Evolutionary conservation across 2,329 filamentous ascomycete species (phyloP), one percentile per base, ranked within the genome.

Genomic region (Xylariales sp.): DNA sequence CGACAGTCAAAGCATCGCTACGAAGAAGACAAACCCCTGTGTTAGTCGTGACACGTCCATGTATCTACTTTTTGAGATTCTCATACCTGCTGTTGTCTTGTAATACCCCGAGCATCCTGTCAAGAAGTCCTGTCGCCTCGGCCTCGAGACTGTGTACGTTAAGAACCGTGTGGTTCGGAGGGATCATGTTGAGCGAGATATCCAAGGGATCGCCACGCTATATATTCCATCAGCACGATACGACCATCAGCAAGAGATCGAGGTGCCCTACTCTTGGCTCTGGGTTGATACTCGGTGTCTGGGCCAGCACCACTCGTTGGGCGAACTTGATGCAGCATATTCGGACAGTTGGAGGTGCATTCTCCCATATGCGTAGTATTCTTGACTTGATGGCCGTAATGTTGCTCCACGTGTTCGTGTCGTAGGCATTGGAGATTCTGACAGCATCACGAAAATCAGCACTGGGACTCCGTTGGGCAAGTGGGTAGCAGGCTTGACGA

Each of bases 251-350:
- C 32, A 10, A 12, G 24, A 43, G 36, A 29, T 40, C 9, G 40
- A 51, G 20, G 35, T 43, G 47, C 70, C 78, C 62, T 77, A 95
- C 88, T 70, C 88, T 82, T 52, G 86, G 85, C 59, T 97, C 91
- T 42, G 80, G 73, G 51, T 87, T 86, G 44, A 84, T 69, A 34
- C 88, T 88, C n/a, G 84, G 82, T 9, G 88, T 96, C 64, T 98
- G 91, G 14, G 89, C 87, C 51, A 96, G 78, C 32, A 98, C 86
- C 32, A 97, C 88, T 49, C 88, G 82, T 68, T 98, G 91, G 27
- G 88, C 84, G 63, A 98, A 98, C 65, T 98, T 98, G 74, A 97
- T 84, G 69, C 93, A 97, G 71, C 89, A 95, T 61, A 97, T 84
- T 54, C 84, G 84, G 48, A 97, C 79, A 3, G 88, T 84, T 10